Evolutionary conservation across 1,139 yeast species (phyloP).

Genomic region (Nadsonia starkeyi-henricii): DNA sequence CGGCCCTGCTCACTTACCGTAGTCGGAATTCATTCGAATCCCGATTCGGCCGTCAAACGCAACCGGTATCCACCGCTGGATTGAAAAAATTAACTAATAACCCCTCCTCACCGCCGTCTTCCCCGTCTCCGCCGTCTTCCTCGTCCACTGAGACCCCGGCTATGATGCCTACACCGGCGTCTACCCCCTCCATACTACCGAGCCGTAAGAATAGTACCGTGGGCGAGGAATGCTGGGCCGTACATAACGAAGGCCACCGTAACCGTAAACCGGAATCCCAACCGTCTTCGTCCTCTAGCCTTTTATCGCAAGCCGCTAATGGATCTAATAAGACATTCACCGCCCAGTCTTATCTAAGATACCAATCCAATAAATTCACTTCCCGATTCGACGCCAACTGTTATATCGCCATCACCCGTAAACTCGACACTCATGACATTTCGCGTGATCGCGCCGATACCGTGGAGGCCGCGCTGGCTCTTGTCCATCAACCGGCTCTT

Average conservation of each 20-base stretch:
- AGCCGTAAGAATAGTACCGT: too few relatives aligned
- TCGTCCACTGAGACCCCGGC: too few relatives aligned
- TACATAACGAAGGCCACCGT: constrained; percentile 52
- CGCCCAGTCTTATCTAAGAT: constrained; percentile 86
- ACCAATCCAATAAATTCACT: constrained; percentile 85
- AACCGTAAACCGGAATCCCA: constrained; percentile 16
- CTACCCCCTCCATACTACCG: too few relatives aligned
- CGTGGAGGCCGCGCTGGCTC: constrained; percentile 37
- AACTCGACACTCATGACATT: constrained; percentile 88
- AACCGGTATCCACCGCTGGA: background rate
- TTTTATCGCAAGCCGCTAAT: constrained; percentile 6
- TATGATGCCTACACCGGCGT: too few relatives aligned
- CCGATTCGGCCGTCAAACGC: constrained; percentile 62
- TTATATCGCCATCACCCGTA: constrained; percentile 83
- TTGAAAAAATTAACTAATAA: background rate
- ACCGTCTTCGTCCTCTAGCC: constrained; percentile 4
- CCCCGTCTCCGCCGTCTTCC: too few relatives aligned
- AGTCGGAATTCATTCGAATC: constrained; percentile 84
- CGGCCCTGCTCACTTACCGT: constrained; percentile 84
- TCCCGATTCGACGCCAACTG: constrained; percentile 91
- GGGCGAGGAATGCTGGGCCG: constrained; percentile 40
- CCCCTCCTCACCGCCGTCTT: too few relatives aligned
- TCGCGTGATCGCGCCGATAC: constrained; percentile 58
- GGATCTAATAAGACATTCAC: constrained; percentile 40
- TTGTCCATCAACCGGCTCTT: constrained; percentile 59